Percentiles rank a stretch among this genome's conserved stretches.
Conservation (phyloP, 352 stramenopile genomes). For the Hyaloperonospora arabidopsidis region DNA sequence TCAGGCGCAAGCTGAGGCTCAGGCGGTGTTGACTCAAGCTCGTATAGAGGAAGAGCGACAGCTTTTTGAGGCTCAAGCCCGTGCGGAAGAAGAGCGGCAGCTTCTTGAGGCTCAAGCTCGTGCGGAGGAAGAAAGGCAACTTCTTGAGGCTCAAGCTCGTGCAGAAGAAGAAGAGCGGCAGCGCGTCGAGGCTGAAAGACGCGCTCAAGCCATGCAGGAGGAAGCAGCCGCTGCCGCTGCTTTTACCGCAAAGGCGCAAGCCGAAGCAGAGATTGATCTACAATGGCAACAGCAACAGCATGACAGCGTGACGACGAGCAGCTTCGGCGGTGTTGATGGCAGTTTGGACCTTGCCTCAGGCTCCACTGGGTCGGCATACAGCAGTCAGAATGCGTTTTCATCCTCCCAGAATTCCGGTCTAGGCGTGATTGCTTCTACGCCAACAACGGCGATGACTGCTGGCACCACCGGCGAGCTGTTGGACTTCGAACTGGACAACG, state of each 20-base stretch:
- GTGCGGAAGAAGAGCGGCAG: slow-evolving; percentile 13
- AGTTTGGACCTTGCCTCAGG: slow-evolving; percentile 18
- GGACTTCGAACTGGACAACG: slow-evolving; percentile 70
- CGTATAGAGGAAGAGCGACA: slow-evolving; percentile 9
- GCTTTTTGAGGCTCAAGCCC: slow-evolving; percentile 16
- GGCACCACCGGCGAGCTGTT: slow-evolving; percentile 46
- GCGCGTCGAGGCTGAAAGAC: slow-evolving; percentile 24
- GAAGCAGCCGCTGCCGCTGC: slow-evolving; percentile 16
- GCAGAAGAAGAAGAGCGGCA: slow-evolving; percentile 24
- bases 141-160: slow-evolving; percentile 8
- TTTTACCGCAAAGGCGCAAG: too few species aligned
- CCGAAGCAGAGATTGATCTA: slow-evolving; percentile 28
- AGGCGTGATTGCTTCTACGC: slow-evolving; percentile 21
- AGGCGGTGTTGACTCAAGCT: slow-evolving; percentile 18
- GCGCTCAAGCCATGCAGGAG: slow-evolving; percentile 24
- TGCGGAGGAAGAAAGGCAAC: slow-evolving; percentile 16
- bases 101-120: too few species aligned
- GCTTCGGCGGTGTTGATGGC: slow-evolving; percentile 19
- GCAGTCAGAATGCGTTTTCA: slow-evolving; percentile 22
- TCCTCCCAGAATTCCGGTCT: slow-evolving; percentile 20
- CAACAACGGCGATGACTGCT: slow-evolving; percentile 22
- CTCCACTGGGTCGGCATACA: slow-evolving; percentile 33
- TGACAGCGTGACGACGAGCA: slow-evolving; percentile 23
- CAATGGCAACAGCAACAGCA: slow-evolving; percentile 22
- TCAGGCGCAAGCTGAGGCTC: slow-evolving; percentile 22